These are phyloP conservation scores for Tetrahymena thermophila DNA, from an alignment of 73 alveolate genomes.

Conservation along the genomic window DNA sequence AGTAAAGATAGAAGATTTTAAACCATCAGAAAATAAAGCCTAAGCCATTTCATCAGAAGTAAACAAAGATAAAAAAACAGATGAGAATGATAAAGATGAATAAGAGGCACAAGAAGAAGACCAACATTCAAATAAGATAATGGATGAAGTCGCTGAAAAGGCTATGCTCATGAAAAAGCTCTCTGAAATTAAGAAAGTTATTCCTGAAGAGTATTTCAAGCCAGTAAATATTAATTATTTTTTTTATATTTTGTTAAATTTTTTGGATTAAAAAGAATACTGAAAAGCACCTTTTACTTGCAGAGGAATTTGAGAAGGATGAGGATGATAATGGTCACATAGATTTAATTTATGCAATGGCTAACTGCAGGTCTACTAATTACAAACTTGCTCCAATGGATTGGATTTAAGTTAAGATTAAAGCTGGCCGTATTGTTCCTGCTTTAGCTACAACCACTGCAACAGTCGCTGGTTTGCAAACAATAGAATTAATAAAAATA, in stretches of 20 bases:
- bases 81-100: slow-evolving; percentile 42
- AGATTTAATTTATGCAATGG: slow-evolving; percentile 88
- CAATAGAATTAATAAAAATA: slow-evolving; percentile 79
- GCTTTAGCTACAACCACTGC: slow-evolving; percentile 97
- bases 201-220: not conserved
- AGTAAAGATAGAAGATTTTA: slow-evolving; percentile 61
- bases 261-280: not conserved
- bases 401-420: slow-evolving; percentile 92
- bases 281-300: slow-evolving; percentile 6
- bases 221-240: not conserved
- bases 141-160: slow-evolving; percentile 38
- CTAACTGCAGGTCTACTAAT: slow-evolving; percentile 81
- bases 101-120: slow-evolving; percentile 31
- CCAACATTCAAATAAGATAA: not conserved
- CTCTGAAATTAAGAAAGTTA: slow-evolving; percentile 39
- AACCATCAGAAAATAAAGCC: slow-evolving; percentile 76
- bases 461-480: slow-evolving; percentile 87
- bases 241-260: not conserved
- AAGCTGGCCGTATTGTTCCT: slow-evolving; percentile 96
- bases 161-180: slow-evolving; percentile 43
- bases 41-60: slow-evolving; percentile 71
- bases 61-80: slow-evolving; percentile 52
- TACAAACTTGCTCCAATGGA: slow-evolving; percentile 86
- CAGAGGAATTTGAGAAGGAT: slow-evolving; percentile 92
- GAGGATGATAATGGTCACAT: slow-evolving; percentile 88